Conservation (phyloP, 192 early-diverging fungal species). For the Jimgerdemannia lactiflua region DNA sequence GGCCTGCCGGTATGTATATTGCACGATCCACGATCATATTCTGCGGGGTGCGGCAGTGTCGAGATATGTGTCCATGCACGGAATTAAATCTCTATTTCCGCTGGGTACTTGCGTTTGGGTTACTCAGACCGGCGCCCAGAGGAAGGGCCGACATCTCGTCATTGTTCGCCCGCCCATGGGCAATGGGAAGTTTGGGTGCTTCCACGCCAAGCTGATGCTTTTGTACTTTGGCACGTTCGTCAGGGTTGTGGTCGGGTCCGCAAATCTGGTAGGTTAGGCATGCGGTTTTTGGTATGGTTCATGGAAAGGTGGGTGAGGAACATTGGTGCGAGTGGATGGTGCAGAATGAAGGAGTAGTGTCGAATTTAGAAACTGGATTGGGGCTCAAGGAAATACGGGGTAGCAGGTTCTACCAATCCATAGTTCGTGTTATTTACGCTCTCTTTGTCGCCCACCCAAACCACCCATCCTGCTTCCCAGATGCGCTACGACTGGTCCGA, state of each 20-base stretch:
- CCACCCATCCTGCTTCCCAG: conserved; percentile 3
- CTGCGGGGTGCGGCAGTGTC: not conserved
- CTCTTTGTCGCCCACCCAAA: not conserved
- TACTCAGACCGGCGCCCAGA: conserved; percentile 18
- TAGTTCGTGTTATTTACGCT: not conserved
- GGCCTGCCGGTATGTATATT: conserved; percentile 28
- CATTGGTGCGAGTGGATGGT: too few species aligned
- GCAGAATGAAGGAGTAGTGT: too few species aligned
- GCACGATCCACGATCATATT: not conserved
- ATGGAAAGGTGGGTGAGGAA: not conserved
- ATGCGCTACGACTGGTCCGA: conserved; percentile 51
- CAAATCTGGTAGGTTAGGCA: conserved; percentile 48
- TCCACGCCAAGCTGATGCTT: conserved; percentile 67
- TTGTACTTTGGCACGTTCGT: conserved; percentile 51
- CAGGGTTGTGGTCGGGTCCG: conserved; percentile 57
- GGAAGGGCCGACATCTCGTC: conserved; percentile 22
- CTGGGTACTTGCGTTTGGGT: too few species aligned
- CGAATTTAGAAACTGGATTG: too few species aligned
- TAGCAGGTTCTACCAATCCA: too few species aligned
- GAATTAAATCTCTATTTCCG: conserved; percentile 2
- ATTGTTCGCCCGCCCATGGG: conserved; percentile 48
- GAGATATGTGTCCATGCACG: not conserved
- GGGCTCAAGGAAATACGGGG: too few species aligned
- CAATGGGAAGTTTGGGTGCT: conserved; percentile 39
- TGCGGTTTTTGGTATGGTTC: not conserved